phyloP scores from a whole-genome alignment of 805 yeast species.

The Ogataea henricii region DNA sequence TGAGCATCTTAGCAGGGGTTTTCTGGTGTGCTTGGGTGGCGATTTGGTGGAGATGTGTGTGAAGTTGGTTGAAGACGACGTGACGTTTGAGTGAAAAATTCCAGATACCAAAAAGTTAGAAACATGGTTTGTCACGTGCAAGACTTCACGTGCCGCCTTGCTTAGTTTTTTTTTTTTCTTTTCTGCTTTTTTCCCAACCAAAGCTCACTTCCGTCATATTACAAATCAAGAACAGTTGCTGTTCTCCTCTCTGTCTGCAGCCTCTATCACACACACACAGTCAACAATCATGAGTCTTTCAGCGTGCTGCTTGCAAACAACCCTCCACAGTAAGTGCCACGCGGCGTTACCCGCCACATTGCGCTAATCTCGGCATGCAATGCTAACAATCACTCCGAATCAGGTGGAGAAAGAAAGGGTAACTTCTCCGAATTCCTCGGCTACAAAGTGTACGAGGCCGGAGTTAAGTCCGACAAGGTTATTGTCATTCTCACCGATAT shows the following conservation, averaged over 20 bases:
- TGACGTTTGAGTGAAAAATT: background rate
- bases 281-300: slow-evolving; percentile 11
- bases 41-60: no score
- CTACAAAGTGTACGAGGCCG: slow-evolving; percentile 48
- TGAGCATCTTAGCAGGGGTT: background rate
- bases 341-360: slow-evolving; percentile 21
- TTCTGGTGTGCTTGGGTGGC: background rate
- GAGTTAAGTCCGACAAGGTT: slow-evolving; percentile 47
- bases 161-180: background rate
- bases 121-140: background rate
- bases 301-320: slow-evolving; percentile 10
- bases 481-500: slow-evolving; percentile 72
- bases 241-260: no score
- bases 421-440: slow-evolving; percentile 43
- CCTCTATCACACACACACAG: no score
- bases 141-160: background rate
- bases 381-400: slow-evolving; percentile 18
- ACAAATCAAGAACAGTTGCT: no score
- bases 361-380: slow-evolving; percentile 17
- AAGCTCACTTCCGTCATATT: no score
- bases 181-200: no score
- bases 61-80: no score
- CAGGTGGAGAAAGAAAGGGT: slow-evolving; percentile 47
- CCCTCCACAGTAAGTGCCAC: slow-evolving; percentile 32
- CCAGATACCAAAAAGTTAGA: background rate